Evolutionary conservation across 805 yeast genomes (phyloP).

Genomic region (Candida suzukii): DNA sequence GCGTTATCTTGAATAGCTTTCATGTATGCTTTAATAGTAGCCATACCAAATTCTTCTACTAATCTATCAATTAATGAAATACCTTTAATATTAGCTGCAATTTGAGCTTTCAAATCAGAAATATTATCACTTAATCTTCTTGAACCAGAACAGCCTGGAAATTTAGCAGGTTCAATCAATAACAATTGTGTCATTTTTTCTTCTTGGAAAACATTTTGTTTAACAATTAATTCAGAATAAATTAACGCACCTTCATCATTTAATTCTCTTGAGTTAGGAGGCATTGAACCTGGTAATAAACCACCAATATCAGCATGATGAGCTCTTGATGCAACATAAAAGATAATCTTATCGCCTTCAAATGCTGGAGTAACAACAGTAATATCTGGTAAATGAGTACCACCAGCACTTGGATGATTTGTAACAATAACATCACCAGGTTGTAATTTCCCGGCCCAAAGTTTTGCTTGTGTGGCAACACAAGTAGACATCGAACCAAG

Average conservation of each 20-base stretch:
- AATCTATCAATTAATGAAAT: conserved; percentile 54
- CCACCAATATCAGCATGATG: conserved; percentile 98
- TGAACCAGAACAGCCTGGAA: conserved; percentile 86
- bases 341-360: conserved; percentile 49
- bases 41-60: conserved; percentile 53
- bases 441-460: conserved; percentile 57
- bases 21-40: conserved; percentile 67
- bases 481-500: conserved; percentile 23
- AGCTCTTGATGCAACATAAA: conserved; percentile 90
- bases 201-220: conserved; percentile 69
- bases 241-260: conserved; percentile 91
- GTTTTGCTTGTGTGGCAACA: conserved; percentile 23
- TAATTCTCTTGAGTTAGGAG: conserved; percentile 78
- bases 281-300: conserved; percentile 87
- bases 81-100: conserved; percentile 86
- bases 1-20: conserved; percentile 77
- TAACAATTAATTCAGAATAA: conserved; percentile 65
- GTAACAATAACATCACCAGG: conserved; percentile 74
- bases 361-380: conserved; percentile 91
- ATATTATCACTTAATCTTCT: conserved; percentile 77
- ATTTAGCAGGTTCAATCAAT: conserved; percentile 65
- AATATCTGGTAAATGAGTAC: conserved; percentile 83
- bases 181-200: conserved; percentile 55
- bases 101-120: conserved; percentile 78
- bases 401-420: conserved; percentile 78